Evolutionary conservation across 495 filamentous ascomycete genomes (phyloP), one percentile per base, ranked within the genome.

Genomic region (Daldinia caldariorum): DNA sequence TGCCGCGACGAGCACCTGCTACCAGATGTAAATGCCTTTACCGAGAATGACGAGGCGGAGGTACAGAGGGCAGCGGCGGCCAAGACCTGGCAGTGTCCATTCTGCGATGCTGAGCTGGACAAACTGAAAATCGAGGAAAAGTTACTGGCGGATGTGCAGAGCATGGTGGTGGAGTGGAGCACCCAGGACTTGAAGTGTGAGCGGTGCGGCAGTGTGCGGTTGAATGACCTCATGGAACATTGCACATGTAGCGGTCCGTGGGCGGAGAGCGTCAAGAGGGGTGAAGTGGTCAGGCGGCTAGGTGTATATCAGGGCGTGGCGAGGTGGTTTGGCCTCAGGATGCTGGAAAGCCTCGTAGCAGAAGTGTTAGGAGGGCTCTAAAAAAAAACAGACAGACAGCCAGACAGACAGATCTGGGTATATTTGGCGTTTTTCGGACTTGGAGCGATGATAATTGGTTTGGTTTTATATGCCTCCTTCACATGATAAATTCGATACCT

Each of bases 151-250:
- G 86, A 91, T 43, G 88, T 97, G 39, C 89, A 97, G 70, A 87
- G 85, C 49, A 76, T 90, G 68, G 83, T 94, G 8, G 87, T 90
- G 34, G 88, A 89, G 74, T 98, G 97, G 92, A 86, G 87, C 63
- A 91, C 89, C 22, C 95, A 98, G 83, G 95, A 99, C 78, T 80
- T 98, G 50, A 93, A 93, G 77, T 99, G 95, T 68, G 83, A 75
- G 34, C 88, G 89, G 74, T 93, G 91, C 76, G 80, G 81, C 6
- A 80, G 82, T 51, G 69, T 92, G 37, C 84, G 93, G 78, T 84
- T 91, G 43, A 97, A 95, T 81, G 95, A 97, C 72, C 96, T 98
- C 76, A 91, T 94, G 89, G 95, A 98, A 79, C 94, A 98, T 80
- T 99, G 95, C 78, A 90, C 89, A 29, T 99, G 95, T 81, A 90